Conservation (phyloP, 192 early-diverging fungal genomes). For the Obelidium mucronatum region DNA sequence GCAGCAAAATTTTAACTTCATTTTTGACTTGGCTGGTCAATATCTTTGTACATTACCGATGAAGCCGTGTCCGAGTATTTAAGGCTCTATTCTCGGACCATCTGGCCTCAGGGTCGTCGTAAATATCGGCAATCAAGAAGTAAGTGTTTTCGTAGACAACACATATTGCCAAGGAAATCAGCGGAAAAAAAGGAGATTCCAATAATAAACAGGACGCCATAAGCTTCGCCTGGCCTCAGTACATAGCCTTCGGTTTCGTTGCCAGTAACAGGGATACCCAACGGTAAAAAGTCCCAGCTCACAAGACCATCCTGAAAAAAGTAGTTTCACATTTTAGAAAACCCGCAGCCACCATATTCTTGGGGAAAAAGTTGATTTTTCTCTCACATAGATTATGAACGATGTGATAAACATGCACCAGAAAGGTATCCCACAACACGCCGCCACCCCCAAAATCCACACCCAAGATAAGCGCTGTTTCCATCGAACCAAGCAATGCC, state of each 20-base stretch:
- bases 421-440: neutral
- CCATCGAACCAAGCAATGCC: slow-evolving; percentile 1
- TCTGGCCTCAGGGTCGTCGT: neutral
- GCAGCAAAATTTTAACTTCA: neutral
- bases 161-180: neutral
- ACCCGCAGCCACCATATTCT: neutral
- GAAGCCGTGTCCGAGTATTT: neutral
- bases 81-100: neutral
- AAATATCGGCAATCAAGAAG: slow-evolving; percentile 8
- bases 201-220: neutral
- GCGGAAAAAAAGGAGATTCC: neutral
- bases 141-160: slow-evolving; percentile 11
- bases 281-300: neutral
- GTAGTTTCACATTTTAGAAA: neutral
- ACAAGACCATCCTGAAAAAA: neutral
- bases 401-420: neutral
- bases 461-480: neutral
- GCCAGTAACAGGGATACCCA: neutral
- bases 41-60: neutral
- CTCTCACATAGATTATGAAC: neutral
- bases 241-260: neutral
- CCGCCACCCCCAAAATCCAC: neutral
- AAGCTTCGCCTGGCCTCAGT: neutral
- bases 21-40: neutral
- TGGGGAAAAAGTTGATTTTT: too few relatives aligned